Base-by-base conservation (phyloP, 2,329 filamentous ascomycete genomes). In the Didymella glomerata region DNA sequence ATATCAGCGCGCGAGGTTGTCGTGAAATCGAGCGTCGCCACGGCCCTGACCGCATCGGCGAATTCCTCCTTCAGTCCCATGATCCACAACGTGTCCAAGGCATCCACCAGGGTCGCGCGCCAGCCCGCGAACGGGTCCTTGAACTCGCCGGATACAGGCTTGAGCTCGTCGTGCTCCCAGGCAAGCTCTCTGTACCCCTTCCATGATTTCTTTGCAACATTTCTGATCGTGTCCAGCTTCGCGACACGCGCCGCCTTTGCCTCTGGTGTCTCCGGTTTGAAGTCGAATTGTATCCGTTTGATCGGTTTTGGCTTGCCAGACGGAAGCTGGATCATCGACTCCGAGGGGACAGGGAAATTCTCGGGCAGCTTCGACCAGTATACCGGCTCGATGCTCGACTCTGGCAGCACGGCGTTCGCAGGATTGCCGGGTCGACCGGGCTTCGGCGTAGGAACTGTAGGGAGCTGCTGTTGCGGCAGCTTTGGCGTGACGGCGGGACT, bases 101-200 rank as follows among this genome's bases (percentile, higher is more conserved):
- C 57, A 79, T 97, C 93, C 5, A 97, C 90, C 61, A 97, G 75
- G 0, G 93, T 96, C 16, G 93, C 93, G 18, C 91, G 91, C 93
- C 93, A 97, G 48, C 90, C 92, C 72, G 92, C 94, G 76, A 98
- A 98, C 0, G 92, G 91, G 72, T 97, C 90, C 18, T 86, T 86
- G 64, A 82, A 86, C 14, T 79, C 80, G 50, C 88, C 88, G 28
- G 86, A 85, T 10, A 94, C 81, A 2, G 95, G 95, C 44, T 80
- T 84, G 16, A 98, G 79, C 79, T 98, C 95, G 72, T 98, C 95
- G 67, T 96, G 91, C 62, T 88, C 86, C 87, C 91, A 95, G 11
- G 93, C 94, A 68, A 88, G 83, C 61, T 87, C 82, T 71, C 85
- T 90, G 79, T 98, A 98, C 34, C 91, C 92, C 4, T 81, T 78